phyloP scores from a whole-genome alignment of 2,329 filamentous ascomycete genomes.

The Lasiodiplodia hormozganensis region DNA sequence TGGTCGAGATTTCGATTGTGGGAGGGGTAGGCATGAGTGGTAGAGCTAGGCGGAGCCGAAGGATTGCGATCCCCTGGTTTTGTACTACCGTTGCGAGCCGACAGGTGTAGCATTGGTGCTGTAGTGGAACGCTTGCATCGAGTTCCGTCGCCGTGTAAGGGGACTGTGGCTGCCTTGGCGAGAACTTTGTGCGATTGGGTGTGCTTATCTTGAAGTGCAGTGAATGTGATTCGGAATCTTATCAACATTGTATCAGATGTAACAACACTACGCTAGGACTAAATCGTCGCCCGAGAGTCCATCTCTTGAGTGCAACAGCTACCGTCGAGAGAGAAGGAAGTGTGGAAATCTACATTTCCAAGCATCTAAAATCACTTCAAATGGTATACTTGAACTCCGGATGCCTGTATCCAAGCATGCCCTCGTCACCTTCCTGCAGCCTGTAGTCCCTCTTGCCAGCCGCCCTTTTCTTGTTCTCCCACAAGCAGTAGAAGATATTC shows the following conservation, averaged over 20 bases:
- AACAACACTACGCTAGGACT: not conserved
- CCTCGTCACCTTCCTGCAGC: constrained; percentile 37
- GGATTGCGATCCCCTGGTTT: not conserved
- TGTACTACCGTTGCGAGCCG: not conserved
- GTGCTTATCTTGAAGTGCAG: not conserved
- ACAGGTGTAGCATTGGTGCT: not conserved
- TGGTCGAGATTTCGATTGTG: not conserved
- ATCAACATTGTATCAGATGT: not conserved
- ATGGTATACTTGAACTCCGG: constrained; percentile 41
- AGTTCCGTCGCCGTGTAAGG: not conserved
- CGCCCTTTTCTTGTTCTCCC: constrained; percentile 19
- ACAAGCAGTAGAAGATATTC: constrained; percentile 33
- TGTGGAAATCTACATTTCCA: not conserved
- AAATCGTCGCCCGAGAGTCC: not conserved
- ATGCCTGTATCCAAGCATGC: constrained; percentile 40
- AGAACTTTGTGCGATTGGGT: not conserved
- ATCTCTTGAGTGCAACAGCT: not conserved
- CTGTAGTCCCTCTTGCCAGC: constrained; percentile 32
- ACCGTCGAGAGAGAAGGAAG: not conserved
- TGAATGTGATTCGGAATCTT: not conserved
- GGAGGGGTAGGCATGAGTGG: not conserved
- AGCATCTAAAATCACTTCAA: constrained; percentile 6
- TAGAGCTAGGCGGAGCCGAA: not conserved
- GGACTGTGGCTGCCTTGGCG: not conserved
- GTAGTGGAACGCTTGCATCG: not conserved